Evolutionary conservation across 768 basidiomycete genomes (phyloP), one percentile per base, ranked within the genome.

Genomic region (Pleurotus tuber-regium): DNA sequence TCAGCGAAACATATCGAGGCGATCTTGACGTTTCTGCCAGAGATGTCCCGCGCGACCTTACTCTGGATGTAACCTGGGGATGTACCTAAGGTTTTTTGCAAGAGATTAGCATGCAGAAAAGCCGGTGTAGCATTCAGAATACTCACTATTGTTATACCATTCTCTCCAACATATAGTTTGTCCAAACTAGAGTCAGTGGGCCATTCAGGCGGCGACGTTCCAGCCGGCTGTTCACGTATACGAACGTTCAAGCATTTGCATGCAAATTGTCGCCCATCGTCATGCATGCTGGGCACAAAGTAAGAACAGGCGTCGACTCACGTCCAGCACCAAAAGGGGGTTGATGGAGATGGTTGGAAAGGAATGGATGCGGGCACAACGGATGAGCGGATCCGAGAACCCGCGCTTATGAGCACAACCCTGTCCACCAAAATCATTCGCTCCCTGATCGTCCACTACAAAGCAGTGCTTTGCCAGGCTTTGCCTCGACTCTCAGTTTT

Each of bases 161-260:
- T 76, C 50, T 87, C 82, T 14, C 78, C 83, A 43, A 87, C 84
- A 63, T 80, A 82, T 30, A 86, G 71, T 51, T 74, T 73, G 16
- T 63, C 63, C 65, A 80, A 87, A 39, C 76, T 71, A 6, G 69
- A 59, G 61, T 73, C 71, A 56, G 58, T 47, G 47, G 61, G 57
- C 55, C 63, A 59, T 47, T 69, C 65, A 51, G 72, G 66, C 36
- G 68, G 63, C 25, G 60, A 52, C 18, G 64, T 53, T 10, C 70
- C 61, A 10, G 71, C 58, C 4, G 67, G 68, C 23, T 65, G 65
- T 7, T 73, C 63, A 38, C 65, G 68, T 54, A 89, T 76, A 55
- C 78, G 80, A 40, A 90, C 74, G 61, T 90, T 90, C 53, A 90
- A 78, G 59, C 88, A 90, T 62, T 70, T 77, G 66, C 88, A 90